A percentile compares a stretch with the other conserved stretches of the same genome.
These are phyloP conservation scores for Coleophoma cylindrospora DNA, from an alignment of 2,329 filamentous ascomycete species.

Conservation along the genomic window DNA sequence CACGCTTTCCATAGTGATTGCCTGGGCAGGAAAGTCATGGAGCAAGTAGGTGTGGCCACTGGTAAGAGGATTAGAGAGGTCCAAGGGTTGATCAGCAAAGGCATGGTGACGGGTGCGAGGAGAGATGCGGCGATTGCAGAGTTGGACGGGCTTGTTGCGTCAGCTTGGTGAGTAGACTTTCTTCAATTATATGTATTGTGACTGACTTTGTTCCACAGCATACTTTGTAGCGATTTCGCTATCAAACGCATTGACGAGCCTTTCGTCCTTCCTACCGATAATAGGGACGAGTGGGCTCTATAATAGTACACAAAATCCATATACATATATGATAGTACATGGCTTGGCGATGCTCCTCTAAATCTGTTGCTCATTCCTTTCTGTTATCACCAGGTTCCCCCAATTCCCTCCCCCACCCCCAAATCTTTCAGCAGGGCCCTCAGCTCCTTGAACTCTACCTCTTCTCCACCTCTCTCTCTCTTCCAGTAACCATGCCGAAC, in stretches of 20 bases:
- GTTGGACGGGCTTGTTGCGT: slow-evolving; percentile 86
- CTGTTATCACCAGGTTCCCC: too few species aligned
- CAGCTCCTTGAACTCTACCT: too few species aligned
- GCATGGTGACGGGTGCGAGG: slow-evolving; percentile 62
- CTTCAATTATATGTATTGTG: background rate
- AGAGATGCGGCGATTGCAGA: slow-evolving; percentile 83
- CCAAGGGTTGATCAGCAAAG: slow-evolving; percentile 77
- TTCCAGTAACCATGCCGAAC: background rate
- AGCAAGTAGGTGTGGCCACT: slow-evolving; percentile 71
- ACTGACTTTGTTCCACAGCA: slow-evolving; percentile 46
- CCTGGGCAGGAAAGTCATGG: slow-evolving; percentile 77
- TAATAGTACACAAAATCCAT: slow-evolving; percentile 26
- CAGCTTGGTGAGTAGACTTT: slow-evolving; percentile 64
- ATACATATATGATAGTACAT: background rate
- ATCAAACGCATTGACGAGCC: slow-evolving; percentile 94
- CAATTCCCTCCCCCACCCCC: too few species aligned
- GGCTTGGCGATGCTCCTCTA: background rate
- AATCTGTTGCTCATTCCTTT: too few species aligned
- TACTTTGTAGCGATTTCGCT: slow-evolving; percentile 89
- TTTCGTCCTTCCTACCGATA: slow-evolving; percentile 71
- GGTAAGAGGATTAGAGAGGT: slow-evolving; percentile 78
- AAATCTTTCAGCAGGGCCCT: too few species aligned
- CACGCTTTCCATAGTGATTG: slow-evolving; percentile 98
- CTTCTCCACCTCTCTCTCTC: too few species aligned
- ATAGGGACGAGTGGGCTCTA: slow-evolving; percentile 75